Evolutionary conservation across 2,329 filamentous ascomycete genomes (phyloP), one percentile per base, ranked within the genome.

Genomic region (Sarocladium brachiariae): DNA sequence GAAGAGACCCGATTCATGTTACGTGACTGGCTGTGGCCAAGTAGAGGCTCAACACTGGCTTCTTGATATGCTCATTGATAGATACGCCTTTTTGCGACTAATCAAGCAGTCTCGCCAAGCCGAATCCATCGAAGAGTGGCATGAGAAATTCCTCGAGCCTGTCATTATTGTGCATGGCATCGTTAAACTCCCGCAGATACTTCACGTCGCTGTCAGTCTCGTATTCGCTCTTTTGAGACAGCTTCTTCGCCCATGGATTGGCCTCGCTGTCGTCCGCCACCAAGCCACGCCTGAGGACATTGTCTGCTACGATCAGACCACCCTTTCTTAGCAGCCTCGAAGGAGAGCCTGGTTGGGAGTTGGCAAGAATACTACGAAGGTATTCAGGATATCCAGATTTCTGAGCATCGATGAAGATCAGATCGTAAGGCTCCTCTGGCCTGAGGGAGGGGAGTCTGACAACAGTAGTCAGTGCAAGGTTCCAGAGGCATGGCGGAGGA

Each of bases 391-490:
- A 78, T n/a, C 71, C 73, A 0, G 67, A 63, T 63, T 79, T 79
- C 52, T 79, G 68, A 21, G 76, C 76, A 52, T 78, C 76, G 53
- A 78, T 69, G 59, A 79, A 79, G 58, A 78, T 67, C 39, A 78
- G 61, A 59, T 79, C 76, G 55, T 75, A 80, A 3, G 76, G 72
- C 56, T 70, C 61, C 31, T 60, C 51, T 52, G 62, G 56, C 53
- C 69, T 55, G 3, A 67, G 63, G n/a, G 57, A 51, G 6, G 60
- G 57, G 9, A 70, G 61, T 2, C 67, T 69, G 43, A 4, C 16
- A 3, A 7, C 5, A 7, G 9, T 8, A 10, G n/a, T 47, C 25
- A 45, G 39, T n/a, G n/a, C n/a, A n/a, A n/a, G n/a, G n/a, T n/a
- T n/a, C n/a, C 24, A 11, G 14, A 43, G 27, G 10, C 7, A 21